phyloP scores from a whole-genome alignment of 768 basidiomycete genomes.

The Suillus hirtellus region DNA sequence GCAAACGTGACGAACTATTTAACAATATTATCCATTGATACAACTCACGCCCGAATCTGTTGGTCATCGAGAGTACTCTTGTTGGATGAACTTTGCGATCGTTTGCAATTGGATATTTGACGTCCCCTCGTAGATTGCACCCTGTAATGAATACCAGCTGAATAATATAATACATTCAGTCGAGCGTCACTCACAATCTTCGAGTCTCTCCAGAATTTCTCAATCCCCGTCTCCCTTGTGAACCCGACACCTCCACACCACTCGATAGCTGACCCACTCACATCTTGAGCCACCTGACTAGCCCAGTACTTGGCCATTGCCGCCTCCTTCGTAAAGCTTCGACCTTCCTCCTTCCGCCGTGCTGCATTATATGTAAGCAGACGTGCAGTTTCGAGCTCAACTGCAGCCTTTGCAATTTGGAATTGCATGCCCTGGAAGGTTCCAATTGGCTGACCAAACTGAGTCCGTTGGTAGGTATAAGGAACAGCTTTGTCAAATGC shows the following conservation, averaged over 20 bases:
- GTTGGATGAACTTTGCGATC: conserved; percentile 89
- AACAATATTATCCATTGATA: conserved; percentile 1
- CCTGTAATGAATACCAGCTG: conserved; percentile 41
- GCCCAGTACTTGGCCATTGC: conserved; percentile 98
- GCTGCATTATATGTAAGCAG: conserved; percentile 97
- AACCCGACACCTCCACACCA: conserved; percentile 95
- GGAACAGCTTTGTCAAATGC: conserved; percentile 95
- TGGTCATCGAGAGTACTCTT: conserved; percentile 59
- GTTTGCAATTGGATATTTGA: conserved; percentile 99
- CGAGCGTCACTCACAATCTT: conserved; percentile 72
- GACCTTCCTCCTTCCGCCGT: conserved; percentile 88
- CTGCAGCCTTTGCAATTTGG: conserved; percentile 89
- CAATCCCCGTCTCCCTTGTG: conserved; percentile 91
- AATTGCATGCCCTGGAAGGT: conserved; percentile 96
- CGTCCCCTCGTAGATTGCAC: conserved; percentile 92
- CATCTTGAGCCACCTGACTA: conserved; percentile 85
- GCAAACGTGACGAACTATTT: conserved; percentile 29
- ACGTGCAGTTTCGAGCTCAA: conserved; percentile 87
- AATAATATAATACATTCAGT: conserved; percentile 4
- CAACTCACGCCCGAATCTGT: not conserved
- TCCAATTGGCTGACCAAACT: conserved; percentile 93
- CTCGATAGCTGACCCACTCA: conserved; percentile 89
- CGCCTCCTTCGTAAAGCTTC: conserved; percentile 85
- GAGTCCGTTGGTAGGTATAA: conserved; percentile 90
- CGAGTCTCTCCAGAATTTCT: conserved; percentile 96